Conservation (phyloP, 805 yeast genomes). For the Yarrowia osloensis region DNA sequence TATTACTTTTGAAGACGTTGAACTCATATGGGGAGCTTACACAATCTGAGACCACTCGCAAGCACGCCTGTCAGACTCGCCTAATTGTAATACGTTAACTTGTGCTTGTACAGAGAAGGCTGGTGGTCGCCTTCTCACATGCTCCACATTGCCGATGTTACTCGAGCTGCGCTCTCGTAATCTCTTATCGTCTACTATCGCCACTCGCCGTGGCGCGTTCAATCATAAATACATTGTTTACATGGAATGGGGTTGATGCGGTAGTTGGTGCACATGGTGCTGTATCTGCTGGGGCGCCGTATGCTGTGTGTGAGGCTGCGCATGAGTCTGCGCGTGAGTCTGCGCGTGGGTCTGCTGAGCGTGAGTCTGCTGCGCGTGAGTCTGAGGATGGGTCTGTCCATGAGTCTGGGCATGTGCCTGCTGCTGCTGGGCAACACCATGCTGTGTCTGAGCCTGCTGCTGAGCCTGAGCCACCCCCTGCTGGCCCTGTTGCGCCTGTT, state of each 20-base stretch:
- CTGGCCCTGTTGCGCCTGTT: background rate
- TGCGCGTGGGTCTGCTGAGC: background rate
- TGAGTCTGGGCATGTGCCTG: background rate
- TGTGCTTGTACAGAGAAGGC: too few relatives aligned
- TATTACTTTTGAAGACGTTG: too few relatives aligned
- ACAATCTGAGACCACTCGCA: too few relatives aligned
- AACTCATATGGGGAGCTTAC: too few relatives aligned
- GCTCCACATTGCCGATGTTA: too few relatives aligned
- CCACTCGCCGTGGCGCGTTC: background rate
- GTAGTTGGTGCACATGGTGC: slow-evolving; percentile 23
- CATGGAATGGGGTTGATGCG: slow-evolving; percentile 26
- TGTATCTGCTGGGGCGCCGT: slow-evolving; percentile 19
- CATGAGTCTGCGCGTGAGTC: background rate
- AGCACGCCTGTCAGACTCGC: too few relatives aligned
- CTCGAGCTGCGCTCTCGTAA: too few relatives aligned
- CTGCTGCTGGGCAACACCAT: background rate
- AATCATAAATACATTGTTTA: slow-evolving; percentile 22
- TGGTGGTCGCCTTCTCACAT: too few relatives aligned
- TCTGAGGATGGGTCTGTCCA: background rate
- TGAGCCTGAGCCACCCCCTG: too few relatives aligned
- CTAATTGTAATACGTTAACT: too few relatives aligned
- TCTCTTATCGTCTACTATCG: too few relatives aligned
- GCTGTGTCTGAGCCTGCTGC: background rate
- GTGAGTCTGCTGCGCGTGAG: background rate
- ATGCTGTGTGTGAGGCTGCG: background rate